phyloP scores from a whole-genome alignment of 23 red algal genomes.

The Gracilaria caudata region DNA sequence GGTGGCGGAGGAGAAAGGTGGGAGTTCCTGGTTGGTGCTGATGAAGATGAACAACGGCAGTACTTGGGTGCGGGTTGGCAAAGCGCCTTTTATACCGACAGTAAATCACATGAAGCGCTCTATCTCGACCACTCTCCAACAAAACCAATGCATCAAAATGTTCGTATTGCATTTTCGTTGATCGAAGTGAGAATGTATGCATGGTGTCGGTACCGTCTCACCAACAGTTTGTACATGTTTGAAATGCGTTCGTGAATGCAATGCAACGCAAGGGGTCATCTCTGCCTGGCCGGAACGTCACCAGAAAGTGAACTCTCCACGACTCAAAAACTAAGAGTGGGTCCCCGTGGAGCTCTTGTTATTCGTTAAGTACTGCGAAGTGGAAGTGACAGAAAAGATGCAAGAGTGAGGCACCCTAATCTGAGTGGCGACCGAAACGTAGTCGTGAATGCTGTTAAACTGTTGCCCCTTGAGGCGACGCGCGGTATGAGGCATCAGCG shows the following conservation, averaged over 20 bases:
- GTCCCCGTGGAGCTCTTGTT: slow-evolving; percentile 72
- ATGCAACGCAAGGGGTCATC: slow-evolving; percentile 59
- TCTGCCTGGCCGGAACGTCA: slow-evolving; percentile 78
- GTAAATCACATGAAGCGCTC: too few species aligned
- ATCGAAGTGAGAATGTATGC: too few species aligned
- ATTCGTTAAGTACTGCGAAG: slow-evolving; percentile 74
- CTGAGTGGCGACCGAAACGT: slow-evolving; percentile 56
- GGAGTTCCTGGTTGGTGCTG: too few species aligned
- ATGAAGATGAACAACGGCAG: too few species aligned
- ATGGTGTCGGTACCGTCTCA: too few species aligned
- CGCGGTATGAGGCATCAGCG: slow-evolving; percentile 87
- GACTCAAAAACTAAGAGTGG: slow-evolving; percentile 89
- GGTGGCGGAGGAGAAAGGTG: too few species aligned
- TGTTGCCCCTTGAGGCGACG: slow-evolving; percentile 66
- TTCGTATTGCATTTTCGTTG: too few species aligned
- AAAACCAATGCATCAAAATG: too few species aligned
- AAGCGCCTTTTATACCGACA: too few species aligned
- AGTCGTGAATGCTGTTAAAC: slow-evolving; percentile 73
- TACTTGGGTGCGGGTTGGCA: too few species aligned
- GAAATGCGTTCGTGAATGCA: slow-evolving; percentile 33
- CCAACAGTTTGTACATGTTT: too few species aligned
- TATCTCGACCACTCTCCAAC: too few species aligned
- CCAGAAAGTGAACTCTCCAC: slow-evolving; percentile 68
- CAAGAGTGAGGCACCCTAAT: slow-evolving; percentile 89
- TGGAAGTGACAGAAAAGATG: slow-evolving; percentile 71